These are phyloP conservation scores for Clonostachys sp. DNA, from an alignment of 2,329 filamentous ascomycete species.

Conservation along the genomic window DNA sequence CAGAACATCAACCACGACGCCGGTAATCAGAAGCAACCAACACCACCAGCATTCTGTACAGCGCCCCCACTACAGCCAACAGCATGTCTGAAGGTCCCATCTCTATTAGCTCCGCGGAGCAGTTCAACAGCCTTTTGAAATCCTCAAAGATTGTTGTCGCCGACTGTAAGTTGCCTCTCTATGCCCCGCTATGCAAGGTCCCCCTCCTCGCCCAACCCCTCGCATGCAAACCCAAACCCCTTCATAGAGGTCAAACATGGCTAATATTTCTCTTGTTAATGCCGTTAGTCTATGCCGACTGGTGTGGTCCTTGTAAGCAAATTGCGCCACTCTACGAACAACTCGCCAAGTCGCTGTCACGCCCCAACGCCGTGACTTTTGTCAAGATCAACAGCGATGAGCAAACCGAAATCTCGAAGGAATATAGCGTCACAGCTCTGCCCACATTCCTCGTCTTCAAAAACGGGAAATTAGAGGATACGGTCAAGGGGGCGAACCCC, in stretches of 20 bases:
- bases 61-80: not conserved
- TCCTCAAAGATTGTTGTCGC: slow-evolving; percentile 77
- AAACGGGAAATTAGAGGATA: slow-evolving; percentile 61
- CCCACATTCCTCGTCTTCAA: slow-evolving; percentile 93
- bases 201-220: slow-evolving; percentile 7
- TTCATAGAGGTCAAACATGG: slow-evolving; percentile 8
- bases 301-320: slow-evolving; percentile 78
- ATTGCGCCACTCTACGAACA: slow-evolving; percentile 81
- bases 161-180: slow-evolving; percentile 66
- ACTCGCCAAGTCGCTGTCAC: slow-evolving; percentile 66
- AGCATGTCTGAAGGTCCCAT: not conserved
- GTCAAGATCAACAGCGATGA: slow-evolving; percentile 81
- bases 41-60: too few species aligned
- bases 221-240: slow-evolving; percentile 1
- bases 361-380: slow-evolving; percentile 72
- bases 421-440: slow-evolving; percentile 71
- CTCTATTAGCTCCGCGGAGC: slow-evolving; percentile 36
- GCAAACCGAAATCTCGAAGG: slow-evolving; percentile 67
- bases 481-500: slow-evolving; percentile 70
- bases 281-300: slow-evolving; percentile 74
- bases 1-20: too few species aligned
- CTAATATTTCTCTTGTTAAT: slow-evolving; percentile 1
- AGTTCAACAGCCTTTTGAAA: slow-evolving; percentile 65
- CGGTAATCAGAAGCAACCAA: too few species aligned
- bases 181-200: not conserved